Conservation (phyloP, 768 basidiomycete genomes). For the Hericium rajendrae region DNA sequence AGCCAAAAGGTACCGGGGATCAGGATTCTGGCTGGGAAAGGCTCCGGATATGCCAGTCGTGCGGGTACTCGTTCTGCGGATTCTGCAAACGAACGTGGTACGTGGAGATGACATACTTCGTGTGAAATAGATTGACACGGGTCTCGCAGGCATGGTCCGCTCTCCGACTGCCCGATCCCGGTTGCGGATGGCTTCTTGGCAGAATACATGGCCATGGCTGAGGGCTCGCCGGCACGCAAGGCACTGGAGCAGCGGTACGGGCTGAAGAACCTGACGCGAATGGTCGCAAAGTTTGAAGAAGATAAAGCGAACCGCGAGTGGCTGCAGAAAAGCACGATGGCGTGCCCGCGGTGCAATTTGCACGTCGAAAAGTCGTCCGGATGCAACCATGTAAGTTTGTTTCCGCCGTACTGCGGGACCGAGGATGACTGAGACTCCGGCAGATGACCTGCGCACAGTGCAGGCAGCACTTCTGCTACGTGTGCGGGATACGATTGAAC, state of each 20-base stretch:
- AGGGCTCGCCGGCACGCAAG: slow-evolving; percentile 38
- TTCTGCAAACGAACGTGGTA: slow-evolving; percentile 79
- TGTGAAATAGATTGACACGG: slow-evolving; percentile 1
- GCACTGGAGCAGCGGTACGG: slow-evolving; percentile 60
- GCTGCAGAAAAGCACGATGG: slow-evolving; percentile 58
- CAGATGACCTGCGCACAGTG: slow-evolving; percentile 80
- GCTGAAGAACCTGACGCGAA: slow-evolving; percentile 42
- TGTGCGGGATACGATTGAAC: slow-evolving; percentile 51
- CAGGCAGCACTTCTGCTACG: slow-evolving; percentile 71
- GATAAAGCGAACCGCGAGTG: slow-evolving; percentile 67
- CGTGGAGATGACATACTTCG: slow-evolving; percentile 11
- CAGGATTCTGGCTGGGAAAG: slow-evolving; percentile 63
- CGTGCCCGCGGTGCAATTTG: slow-evolving; percentile 65
- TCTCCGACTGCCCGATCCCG: slow-evolving; percentile 59
- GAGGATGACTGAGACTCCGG: slow-evolving; percentile 2
- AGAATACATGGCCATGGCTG: slow-evolving; percentile 54
- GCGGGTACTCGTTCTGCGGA: slow-evolving; percentile 73
- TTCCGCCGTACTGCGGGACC: background rate
- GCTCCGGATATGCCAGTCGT: slow-evolving; percentile 61
- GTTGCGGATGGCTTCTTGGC: slow-evolving; percentile 54
- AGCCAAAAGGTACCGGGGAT: slow-evolving; percentile 30
- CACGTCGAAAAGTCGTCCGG: slow-evolving; percentile 69
- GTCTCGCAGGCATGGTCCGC: slow-evolving; percentile 69
- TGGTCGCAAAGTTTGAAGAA: slow-evolving; percentile 59
- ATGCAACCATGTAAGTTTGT: slow-evolving; percentile 69